Evolutionary conservation across 139 green algal species (phyloP).

Genomic region (Zygnema circumcarinatum): DNA sequence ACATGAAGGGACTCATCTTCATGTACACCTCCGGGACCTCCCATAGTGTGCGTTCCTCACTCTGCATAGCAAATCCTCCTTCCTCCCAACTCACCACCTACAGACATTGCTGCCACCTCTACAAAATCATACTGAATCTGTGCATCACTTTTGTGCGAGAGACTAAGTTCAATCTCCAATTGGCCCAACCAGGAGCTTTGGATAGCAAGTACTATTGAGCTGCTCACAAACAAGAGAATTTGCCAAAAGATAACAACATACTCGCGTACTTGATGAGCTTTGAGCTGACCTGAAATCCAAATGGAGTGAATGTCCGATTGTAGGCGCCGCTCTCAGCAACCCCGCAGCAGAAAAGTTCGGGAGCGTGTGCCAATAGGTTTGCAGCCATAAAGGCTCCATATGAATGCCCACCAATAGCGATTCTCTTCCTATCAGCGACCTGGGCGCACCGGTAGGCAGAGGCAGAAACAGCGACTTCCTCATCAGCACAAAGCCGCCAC

Average conservation of each 20-base stretch:
- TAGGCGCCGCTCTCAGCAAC: slow-evolving; percentile 76
- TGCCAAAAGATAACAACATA: too few species aligned
- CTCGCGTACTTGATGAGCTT: too few species aligned
- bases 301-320: slow-evolving; percentile 92
- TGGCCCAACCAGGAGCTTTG: too few species aligned
- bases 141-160: too few species aligned
- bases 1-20: slow-evolving; percentile 79
- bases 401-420: slow-evolving; percentile 90
- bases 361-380: slow-evolving; percentile 85
- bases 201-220: too few species aligned
- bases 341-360: slow-evolving; percentile 89
- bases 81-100: background rate
- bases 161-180: too few species aligned
- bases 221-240: too few species aligned
- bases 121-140: too few species aligned
- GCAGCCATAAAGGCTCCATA: slow-evolving; percentile 92
- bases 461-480: slow-evolving; percentile 59
- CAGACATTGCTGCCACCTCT: background rate
- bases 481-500: slow-evolving; percentile 71
- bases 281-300: slow-evolving; percentile 93
- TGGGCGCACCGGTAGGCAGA: slow-evolving; percentile 62
- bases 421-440: slow-evolving; percentile 71
- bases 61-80: slow-evolving; percentile 64
- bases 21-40: slow-evolving; percentile 89
- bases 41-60: slow-evolving; percentile 96